A percentile compares a stretch with the other conserved stretches of the same genome.
phyloP scores from a whole-genome alignment of 345 rosid genomes.

The Eucalyptus curtisii region DNA sequence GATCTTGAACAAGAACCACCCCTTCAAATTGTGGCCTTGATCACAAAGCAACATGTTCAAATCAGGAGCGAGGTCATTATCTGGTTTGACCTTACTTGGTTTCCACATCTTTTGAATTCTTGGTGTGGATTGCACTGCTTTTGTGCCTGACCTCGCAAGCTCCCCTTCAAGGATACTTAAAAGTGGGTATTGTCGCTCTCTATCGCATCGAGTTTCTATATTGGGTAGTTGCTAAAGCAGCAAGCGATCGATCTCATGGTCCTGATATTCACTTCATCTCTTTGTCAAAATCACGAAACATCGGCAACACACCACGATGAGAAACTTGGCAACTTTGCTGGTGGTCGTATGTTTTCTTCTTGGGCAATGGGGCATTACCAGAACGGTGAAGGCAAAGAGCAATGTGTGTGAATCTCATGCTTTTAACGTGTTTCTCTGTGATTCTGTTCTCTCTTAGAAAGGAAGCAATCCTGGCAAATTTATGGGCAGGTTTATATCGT shows the following conservation, averaged over 20 bases:
- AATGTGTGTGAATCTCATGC: neutral
- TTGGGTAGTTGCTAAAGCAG: neutral
- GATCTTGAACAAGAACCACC: neutral
- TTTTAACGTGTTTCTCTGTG: neutral
- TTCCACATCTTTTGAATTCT: neutral
- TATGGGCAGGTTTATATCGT: conserved; percentile 43
- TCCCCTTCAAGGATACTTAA: neutral
- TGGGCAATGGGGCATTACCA: neutral
- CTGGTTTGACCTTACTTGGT: neutral
- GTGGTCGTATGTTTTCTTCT: neutral
- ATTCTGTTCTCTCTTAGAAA: neutral
- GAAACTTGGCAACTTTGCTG: neutral
- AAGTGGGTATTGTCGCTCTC: neutral
- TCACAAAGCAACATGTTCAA: neutral
- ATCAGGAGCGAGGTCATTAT: neutral
- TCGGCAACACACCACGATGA: neutral
- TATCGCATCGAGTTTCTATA: neutral
- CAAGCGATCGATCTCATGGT: neutral
- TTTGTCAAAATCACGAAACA: neutral
- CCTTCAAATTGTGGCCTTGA: neutral
- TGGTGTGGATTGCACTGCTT: conserved; percentile 2
- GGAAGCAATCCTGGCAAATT: neutral
- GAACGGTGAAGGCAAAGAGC: conserved; percentile 4
- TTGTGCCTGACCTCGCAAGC: neutral
- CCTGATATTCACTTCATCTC: neutral